Evolutionary conservation across 2,329 filamentous ascomycete genomes (phyloP).

Genomic region (Ceratocystis harringtonii): DNA sequence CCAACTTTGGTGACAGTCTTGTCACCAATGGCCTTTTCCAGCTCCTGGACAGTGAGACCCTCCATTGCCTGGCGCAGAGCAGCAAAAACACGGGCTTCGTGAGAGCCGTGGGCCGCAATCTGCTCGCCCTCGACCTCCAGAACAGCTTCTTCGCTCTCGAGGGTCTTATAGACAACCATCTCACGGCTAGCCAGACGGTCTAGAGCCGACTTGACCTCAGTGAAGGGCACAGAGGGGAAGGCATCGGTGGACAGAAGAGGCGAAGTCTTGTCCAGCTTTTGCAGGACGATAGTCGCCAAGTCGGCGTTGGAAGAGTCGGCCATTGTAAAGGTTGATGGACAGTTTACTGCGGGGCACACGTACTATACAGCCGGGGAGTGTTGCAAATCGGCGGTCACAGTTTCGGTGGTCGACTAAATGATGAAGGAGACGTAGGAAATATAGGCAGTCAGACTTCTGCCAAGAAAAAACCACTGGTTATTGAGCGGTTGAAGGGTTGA

Average conservation of each 20-base stretch:
- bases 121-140: constrained; percentile 61
- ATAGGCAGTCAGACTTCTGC: background rate
- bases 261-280: constrained; percentile 46
- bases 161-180: constrained; percentile 75
- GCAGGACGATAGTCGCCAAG: constrained; percentile 49
- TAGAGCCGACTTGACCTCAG: constrained; percentile 68
- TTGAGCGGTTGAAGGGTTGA: background rate
- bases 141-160: constrained; percentile 61
- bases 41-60: constrained; percentile 64
- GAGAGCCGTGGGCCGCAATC: constrained; percentile 60
- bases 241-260: constrained; percentile 52
- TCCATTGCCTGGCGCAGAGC: constrained; percentile 57
- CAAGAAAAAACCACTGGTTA: background rate
- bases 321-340: constrained; percentile 25
- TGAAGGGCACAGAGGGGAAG: constrained; percentile 52
- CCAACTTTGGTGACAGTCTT: constrained; percentile 66
- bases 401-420: background rate
- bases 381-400: background rate
- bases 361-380: background rate
- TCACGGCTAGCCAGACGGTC: constrained; percentile 71
- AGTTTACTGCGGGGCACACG: background rate
- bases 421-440: background rate
- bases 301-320: constrained; percentile 32
- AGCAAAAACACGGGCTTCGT: constrained; percentile 71
- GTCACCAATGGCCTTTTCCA: constrained; percentile 54